Evolutionary conservation across 1,284 basidiomycete species (phyloP), one percentile per base, ranked within the genome.

Genomic region (Apiotrichum porosum): DNA sequence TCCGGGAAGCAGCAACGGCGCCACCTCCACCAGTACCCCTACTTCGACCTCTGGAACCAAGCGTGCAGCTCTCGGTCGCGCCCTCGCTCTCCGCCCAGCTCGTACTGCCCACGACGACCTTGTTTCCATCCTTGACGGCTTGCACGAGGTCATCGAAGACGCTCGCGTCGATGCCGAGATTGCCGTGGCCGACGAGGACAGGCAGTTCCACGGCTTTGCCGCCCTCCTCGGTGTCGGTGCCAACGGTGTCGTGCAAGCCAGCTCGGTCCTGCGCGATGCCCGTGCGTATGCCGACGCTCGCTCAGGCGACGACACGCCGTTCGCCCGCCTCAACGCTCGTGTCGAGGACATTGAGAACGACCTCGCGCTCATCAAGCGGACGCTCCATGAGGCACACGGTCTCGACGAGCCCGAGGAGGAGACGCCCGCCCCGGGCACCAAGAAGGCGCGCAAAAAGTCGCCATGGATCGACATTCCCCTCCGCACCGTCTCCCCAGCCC

Each of bases 81-180:
- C 63, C n/a, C 43, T 45, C 42, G 22, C 53, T 39, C 45, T 18
- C 54, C 37, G 50, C 50, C 32, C 47, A 71, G 17, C 62, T 65
- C 26, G 42, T 55, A 42, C 48, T 3, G 47, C 46, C 4, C 48
- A 52, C 32, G 56, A 56, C 39, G 47, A 53, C 9, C 64, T 90
- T 4, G 71, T 72, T 17, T 76, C 75, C 1, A 81, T 83, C 1
- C 74, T 88, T 4, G 78, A 83, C 38, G 78, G 85, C 2, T 75
- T 92, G 33, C 78, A 83, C 56, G 86, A 92, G 65, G 87, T 82
- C 56, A 82, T 83, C 18, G 88, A 91, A 68, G 88, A 92, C 59
- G 83, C 83, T 0, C 80, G 86, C 1, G 88, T 92, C 3, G 88
- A 91, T 63, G 75, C 91, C 17, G 88, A 92, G 72, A 91, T 92